A percentile compares a stretch with the other conserved stretches of the same genome.
phyloP scores from a whole-genome alignment of 1,284 basidiomycete genomes.

The Chalciporus sp. region DNA sequence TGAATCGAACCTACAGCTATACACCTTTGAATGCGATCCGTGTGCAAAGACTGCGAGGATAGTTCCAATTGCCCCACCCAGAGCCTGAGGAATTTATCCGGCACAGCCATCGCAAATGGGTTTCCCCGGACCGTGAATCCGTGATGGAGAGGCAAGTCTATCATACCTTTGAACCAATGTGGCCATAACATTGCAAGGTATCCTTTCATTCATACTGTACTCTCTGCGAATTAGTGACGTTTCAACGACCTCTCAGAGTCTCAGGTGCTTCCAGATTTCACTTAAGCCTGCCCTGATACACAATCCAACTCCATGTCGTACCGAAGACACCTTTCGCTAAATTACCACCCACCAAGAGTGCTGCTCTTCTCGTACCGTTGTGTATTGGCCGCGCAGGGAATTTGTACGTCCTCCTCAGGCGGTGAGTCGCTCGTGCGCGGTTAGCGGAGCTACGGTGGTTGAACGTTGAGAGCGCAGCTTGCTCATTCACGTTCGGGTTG shows the following conservation, averaged over 20 bases:
- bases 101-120: not conserved
- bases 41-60: too few species aligned
- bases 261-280: not conserved
- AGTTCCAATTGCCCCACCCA: too few species aligned
- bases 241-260: not conserved
- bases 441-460: not conserved
- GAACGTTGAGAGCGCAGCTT: not conserved
- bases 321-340: constrained; percentile 44
- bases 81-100: too few species aligned
- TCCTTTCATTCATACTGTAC: not conserved
- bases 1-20: too few species aligned
- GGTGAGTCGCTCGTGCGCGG: constrained; percentile 45
- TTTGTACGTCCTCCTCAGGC: constrained; percentile 77
- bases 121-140: not conserved
- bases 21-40: too few species aligned
- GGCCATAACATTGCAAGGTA: not conserved
- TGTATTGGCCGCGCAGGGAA: constrained; percentile 83
- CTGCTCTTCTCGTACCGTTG: constrained; percentile 77
- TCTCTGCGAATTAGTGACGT: not conserved
- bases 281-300: not conserved
- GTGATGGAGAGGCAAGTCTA: too few species aligned
- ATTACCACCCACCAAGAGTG: constrained; percentile 58
- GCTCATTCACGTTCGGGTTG: not conserved
- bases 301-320: constrained; percentile 17
- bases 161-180: too few species aligned